A percentile compares a stretch with the other conserved stretches of the same genome.
These are phyloP conservation scores for Blastocrithidia nonstop DNA, from an alignment of 208 protist genomes.

Conservation along the genomic window DNA sequence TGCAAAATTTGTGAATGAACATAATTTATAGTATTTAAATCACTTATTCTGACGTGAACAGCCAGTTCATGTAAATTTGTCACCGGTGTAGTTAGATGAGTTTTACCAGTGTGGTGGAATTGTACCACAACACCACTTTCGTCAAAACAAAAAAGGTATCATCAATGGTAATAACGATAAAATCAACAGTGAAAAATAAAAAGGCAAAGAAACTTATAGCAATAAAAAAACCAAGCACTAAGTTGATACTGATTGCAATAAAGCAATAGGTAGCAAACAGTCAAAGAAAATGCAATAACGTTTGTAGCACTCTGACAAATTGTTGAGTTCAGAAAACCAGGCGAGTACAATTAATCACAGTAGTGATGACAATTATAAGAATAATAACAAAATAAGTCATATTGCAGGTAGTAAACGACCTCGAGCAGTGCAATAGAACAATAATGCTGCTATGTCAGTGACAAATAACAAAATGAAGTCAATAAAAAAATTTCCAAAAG, in stretches of 20 bases:
- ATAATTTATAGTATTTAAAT: constrained; percentile 15
- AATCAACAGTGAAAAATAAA: not conserved
- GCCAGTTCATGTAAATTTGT: constrained; percentile 25
- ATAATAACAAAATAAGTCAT: constrained; percentile 2
- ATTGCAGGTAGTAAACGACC: no score
- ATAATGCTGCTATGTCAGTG: constrained; percentile 8
- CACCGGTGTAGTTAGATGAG: constrained; percentile 32
- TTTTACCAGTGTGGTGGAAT: constrained; percentile 35
- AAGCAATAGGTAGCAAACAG: no score
- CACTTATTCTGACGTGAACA: constrained; percentile 16
- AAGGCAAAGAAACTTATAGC: no score
- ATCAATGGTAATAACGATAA: not conserved
- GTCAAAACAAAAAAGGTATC: constrained; percentile 3
- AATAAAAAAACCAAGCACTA: no score
- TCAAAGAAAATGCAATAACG: no score
- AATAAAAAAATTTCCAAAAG: constrained; percentile 13
- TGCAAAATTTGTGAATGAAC: constrained; percentile 5
- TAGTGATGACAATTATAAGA: no score
- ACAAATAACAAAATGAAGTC: not conserved
- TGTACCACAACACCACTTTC: constrained; percentile 32
- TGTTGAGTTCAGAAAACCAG: no score
- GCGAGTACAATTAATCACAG: no score
- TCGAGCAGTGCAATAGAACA: no score
- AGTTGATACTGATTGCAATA: no score
- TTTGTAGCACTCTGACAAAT: no score